A percentile compares a stretch with the other conserved stretches of the same genome.
Evolutionary conservation across 768 basidiomycete genomes (phyloP).

Genomic region (Asterophora lycoperdoides): DNA sequence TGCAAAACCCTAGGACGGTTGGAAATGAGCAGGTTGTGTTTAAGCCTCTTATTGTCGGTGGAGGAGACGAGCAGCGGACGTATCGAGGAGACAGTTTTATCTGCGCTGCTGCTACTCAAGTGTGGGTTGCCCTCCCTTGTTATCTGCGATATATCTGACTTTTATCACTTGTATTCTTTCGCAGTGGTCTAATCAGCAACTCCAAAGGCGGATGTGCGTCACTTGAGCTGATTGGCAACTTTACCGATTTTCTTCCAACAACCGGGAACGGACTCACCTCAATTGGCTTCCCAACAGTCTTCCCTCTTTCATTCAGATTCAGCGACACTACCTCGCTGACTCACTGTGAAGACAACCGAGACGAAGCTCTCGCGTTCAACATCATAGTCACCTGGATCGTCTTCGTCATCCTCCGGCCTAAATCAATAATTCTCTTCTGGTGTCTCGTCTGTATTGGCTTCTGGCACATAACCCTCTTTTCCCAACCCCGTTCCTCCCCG

Average conservation of each 20-base stretch:
- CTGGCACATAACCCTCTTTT: constrained; percentile 82
- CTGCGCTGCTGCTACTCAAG: constrained; percentile 79
- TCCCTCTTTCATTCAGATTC: constrained; percentile 69
- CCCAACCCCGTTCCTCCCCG: constrained; percentile 62
- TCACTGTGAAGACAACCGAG: constrained; percentile 71
- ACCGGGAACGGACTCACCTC: constrained; percentile 61
- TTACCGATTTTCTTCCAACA: constrained; percentile 61
- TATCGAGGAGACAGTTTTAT: constrained; percentile 85
- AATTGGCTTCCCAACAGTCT: constrained; percentile 68
- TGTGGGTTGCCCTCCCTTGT: constrained; percentile 40
- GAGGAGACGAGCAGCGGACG: constrained; percentile 65
- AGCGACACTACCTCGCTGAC: constrained; percentile 40
- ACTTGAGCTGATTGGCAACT: constrained; percentile 65
- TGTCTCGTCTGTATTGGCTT: constrained; percentile 78
- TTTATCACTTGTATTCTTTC: constrained; percentile 9
- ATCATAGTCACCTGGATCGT: constrained; percentile 60
- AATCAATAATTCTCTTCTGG: constrained; percentile 66
- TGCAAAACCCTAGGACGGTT: constrained; percentile 72
- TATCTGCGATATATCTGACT: neutral
- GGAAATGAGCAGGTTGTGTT: constrained; percentile 63
- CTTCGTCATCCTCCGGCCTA: constrained; percentile 71
- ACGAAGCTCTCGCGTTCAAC: constrained; percentile 70
- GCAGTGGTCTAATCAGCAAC: constrained; percentile 61
- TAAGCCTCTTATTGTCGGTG: constrained; percentile 79
- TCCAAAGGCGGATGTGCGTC: constrained; percentile 74